Percentiles rank a stretch among this genome's conserved stretches.
Evolutionary conservation across 2,329 filamentous ascomycete species (phyloP).

Genomic region (Microcyclosporella mali): DNA sequence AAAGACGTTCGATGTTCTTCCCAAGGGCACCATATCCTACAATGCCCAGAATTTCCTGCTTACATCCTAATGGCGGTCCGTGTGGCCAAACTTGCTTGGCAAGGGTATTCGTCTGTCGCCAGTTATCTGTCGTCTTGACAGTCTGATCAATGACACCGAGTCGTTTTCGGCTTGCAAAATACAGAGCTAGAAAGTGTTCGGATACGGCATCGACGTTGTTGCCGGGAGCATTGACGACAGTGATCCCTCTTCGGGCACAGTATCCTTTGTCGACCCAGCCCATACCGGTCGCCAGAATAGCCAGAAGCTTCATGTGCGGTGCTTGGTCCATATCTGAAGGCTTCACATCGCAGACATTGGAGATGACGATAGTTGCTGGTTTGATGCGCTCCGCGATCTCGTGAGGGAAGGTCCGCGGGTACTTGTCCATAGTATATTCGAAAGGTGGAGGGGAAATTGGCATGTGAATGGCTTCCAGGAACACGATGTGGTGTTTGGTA

Average conservation of each 20-base stretch:
- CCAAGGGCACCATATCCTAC: slow-evolving; percentile 18
- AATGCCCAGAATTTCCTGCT: slow-evolving; percentile 17
- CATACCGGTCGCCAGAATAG: slow-evolving; percentile 18
- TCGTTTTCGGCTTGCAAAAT: slow-evolving; percentile 16
- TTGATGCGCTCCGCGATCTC: slow-evolving; percentile 17
- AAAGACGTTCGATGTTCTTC: slow-evolving; percentile 12
- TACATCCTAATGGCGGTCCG: slow-evolving; percentile 15
- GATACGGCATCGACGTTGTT: slow-evolving; percentile 19
- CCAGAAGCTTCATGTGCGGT: slow-evolving; percentile 16
- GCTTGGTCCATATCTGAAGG: slow-evolving; percentile 19
- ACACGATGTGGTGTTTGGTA: slow-evolving; percentile 18
- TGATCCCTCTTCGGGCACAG: slow-evolving; percentile 13
- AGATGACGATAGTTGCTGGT: slow-evolving; percentile 18
- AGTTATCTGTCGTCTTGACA: slow-evolving; percentile 17
- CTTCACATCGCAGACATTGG: slow-evolving; percentile 15
- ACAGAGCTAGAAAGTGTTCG: slow-evolving; percentile 17
- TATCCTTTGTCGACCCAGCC: slow-evolving; percentile 20
- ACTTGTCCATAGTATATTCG: slow-evolving; percentile 16
- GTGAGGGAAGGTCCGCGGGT: slow-evolving; percentile 27
- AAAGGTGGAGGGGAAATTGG: slow-evolving; percentile 14
- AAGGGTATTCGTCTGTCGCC: slow-evolving; percentile 13
- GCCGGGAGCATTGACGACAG: slow-evolving; percentile 14
- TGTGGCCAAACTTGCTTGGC: slow-evolving; percentile 16
- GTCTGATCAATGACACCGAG: slow-evolving; percentile 12
- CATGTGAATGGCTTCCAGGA: slow-evolving; percentile 16